Evolutionary conservation across 2,329 filamentous ascomycete species (phyloP).

Genomic region (Exophiala alcalophila): DNA sequence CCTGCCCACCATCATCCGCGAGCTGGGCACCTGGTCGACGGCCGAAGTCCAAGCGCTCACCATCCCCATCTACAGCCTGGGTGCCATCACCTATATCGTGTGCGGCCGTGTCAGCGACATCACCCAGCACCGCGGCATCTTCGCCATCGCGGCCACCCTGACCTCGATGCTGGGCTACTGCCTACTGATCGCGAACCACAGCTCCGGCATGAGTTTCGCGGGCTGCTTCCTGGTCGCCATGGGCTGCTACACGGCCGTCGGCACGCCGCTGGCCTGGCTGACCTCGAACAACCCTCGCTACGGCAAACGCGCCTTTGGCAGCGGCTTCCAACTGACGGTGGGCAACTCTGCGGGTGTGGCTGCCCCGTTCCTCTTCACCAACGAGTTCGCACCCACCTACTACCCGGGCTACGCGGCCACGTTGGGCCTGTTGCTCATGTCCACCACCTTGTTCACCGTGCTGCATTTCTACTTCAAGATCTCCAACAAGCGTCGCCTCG

Average conservation of each 20-base stretch:
- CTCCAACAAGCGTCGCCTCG: slow-evolving; percentile 42
- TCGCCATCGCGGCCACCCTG: slow-evolving; percentile 58
- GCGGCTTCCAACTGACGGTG: slow-evolving; percentile 64
- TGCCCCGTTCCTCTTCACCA: slow-evolving; percentile 55
- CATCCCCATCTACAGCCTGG: slow-evolving; percentile 71
- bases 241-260: slow-evolving; percentile 63
- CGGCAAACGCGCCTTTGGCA: slow-evolving; percentile 70
- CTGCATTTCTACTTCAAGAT: slow-evolving; percentile 54
- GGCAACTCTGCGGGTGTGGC: slow-evolving; percentile 71
- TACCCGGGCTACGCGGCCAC: slow-evolving; percentile 1
- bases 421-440: slow-evolving; percentile 45
- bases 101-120: slow-evolving; percentile 66
- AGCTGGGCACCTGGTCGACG: slow-evolving; percentile 60
- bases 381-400: neutral
- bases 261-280: slow-evolving; percentile 54
- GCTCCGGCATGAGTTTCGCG: slow-evolving; percentile 66
- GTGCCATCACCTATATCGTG: slow-evolving; percentile 65
- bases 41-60: slow-evolving; percentile 71
- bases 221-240: slow-evolving; percentile 71
- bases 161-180: slow-evolving; percentile 67
- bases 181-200: slow-evolving; percentile 59
- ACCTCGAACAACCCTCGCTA: slow-evolving; percentile 67
- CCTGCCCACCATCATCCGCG: slow-evolving; percentile 72
- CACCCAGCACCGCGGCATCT: slow-evolving; percentile 62
- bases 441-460: slow-evolving; percentile 51